Evolutionary conservation across 345 rosid species (phyloP), one percentile per base, ranked within the genome.

Genomic region (Brassica juncea): DNA sequence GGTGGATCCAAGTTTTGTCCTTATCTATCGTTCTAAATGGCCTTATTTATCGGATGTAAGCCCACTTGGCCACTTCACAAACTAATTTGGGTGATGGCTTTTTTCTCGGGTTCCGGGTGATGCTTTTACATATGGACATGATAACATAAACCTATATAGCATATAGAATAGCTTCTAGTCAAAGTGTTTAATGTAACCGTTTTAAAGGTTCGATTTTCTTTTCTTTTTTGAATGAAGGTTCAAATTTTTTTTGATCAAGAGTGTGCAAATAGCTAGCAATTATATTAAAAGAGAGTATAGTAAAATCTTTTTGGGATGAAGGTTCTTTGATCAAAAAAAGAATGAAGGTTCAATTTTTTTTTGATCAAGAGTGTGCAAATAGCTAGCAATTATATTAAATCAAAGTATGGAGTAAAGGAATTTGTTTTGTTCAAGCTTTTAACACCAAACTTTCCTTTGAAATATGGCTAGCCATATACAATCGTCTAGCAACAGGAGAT

Each of bases 21-120:
- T n/a, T n/a, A n/a, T n/a, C n/a, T n/a, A n/a, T n/a, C n/a, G n/a
- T n/a, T n/a, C n/a, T n/a, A 2, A 32, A 32, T 32, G 47, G 44
- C 14, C 7, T 6, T 0, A 32, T 63, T 31, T 8, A 32, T 64
- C 21, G 44, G 14, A 32, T 64, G 47, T 64, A 64, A 64, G 68
- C 68, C 68, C 68, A 64, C 27, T 64, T 64, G 68, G 47, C 68
- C 68, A 64, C 27, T 64, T 64, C 25, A 32, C 39, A 28, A 14
- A 10, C 37, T 61, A 28, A 28, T 61, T 11, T 61, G 19, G 42
- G 25, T 31, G 44, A n/a, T 63, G 66, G 8, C 4, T 14, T 31
- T 61, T 4, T 14, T 5, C 30, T 60, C 27, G 32, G 64, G 63
- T 59, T 10, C 2, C 6, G 32, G 14, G 52, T 23, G 47, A 71